Evolutionary conservation across 2,329 filamentous ascomycete species (phyloP), one percentile per base, ranked within the genome.

Genomic region (Trichoderma polysporum): DNA sequence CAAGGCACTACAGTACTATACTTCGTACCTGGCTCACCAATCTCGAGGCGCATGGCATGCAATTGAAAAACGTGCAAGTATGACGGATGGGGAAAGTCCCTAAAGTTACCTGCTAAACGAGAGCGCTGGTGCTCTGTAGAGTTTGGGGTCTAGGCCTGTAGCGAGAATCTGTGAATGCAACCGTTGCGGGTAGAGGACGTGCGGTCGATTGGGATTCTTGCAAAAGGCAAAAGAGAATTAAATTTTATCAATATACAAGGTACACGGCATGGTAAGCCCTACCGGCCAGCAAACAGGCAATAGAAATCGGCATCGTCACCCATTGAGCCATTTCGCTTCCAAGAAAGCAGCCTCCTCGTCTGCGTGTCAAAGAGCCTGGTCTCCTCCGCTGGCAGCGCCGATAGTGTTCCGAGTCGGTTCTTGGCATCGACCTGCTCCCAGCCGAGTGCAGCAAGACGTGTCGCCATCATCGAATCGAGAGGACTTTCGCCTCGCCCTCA

Each of bases 321-420:
- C 37, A 47, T 41, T 27, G 15, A 22, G 49, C 60, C 35, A 64
- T 64, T 47, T 64, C 60, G 60, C 60, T 64, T 64, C 60, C 31
- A 12, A 50, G 27, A 4, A 53, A 53, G 27, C 50, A 53, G 50
- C 50, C 27, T 19, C 59, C 25, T 50, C 50, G 47, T 54, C 47
- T 50, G 60, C 60, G 56, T 15, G 31, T 63, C n/a, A 45, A 17
- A 45, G 37, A 53, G 35, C 60, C 60, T 6, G 22, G 49, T n/a
- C 57, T 22, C 41, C 57, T 47, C 27, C 37, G 27, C 47, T 39
- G 37, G 60, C 50, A 54, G 33, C 33, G 50, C 49, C 37, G 25
- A 54, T 45, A 49, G 35, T 39, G 59, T 31, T 41, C 59, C 49
- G 35, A 52, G 33, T 39, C 45, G 45, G 13, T 37, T 41, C 59